Evolutionary conservation across 2,329 filamentous ascomycete species (phyloP).

Genomic region (Thermothelomyces thermophilus): DNA sequence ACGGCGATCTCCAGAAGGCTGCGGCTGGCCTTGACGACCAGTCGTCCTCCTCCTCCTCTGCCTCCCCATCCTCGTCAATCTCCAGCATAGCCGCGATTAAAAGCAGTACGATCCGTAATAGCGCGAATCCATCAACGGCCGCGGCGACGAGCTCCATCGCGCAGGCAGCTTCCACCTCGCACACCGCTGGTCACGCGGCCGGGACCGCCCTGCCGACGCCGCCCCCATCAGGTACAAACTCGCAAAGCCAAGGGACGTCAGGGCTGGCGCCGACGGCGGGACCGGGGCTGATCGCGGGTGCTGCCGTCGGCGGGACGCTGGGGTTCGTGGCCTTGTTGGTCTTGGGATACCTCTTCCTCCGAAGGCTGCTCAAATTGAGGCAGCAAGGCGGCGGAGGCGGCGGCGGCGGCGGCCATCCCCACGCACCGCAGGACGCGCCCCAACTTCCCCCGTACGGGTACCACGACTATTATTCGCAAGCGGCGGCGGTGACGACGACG

Average conservation of each 20-base stretch:
- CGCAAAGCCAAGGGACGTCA: background rate
- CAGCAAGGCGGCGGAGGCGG: too few relatives aligned
- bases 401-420: too few relatives aligned
- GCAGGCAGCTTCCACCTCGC: background rate
- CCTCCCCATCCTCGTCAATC: background rate
- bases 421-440: too few relatives aligned
- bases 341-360: background rate
- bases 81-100: background rate
- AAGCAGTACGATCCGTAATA: background rate
- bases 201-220: background rate
- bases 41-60: background rate
- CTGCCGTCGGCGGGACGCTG: slow-evolving; percentile 2
- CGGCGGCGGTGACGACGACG: too few relatives aligned
- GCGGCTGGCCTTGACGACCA: background rate
- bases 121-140: background rate
- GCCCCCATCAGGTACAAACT: background rate
- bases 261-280: background rate
- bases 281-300: slow-evolving; percentile 1
- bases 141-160: background rate
- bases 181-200: background rate
- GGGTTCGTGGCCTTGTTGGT: slow-evolving; percentile 1
- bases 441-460: too few relatives aligned
- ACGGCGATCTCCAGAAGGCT: slow-evolving; percentile 1
- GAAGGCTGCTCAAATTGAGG: too few relatives aligned
- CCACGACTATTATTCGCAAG: too few relatives aligned